A percentile compares a stretch with the other conserved stretches of the same genome.
These are phyloP conservation scores for Claviceps quebecensis DNA, from an alignment of 2,329 filamentous ascomycete species.

Conservation along the genomic window DNA sequence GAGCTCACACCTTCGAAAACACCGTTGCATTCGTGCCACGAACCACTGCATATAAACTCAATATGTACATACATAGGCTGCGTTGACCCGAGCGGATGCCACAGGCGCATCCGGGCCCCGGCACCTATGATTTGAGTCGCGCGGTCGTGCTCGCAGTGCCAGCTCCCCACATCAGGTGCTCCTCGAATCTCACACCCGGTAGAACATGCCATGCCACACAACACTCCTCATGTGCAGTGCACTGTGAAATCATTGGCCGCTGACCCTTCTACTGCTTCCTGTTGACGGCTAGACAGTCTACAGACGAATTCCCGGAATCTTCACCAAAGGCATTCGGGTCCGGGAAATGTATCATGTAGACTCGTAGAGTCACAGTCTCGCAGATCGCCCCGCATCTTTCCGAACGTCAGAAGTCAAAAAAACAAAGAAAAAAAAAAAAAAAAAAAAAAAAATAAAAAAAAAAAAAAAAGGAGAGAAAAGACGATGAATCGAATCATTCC, in stretches of 20 bases:
- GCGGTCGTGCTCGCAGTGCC: not conserved
- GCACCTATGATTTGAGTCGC: not conserved
- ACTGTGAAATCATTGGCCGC: too few relatives aligned
- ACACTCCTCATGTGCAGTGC: not conserved
- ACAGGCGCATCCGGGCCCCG: not conserved
- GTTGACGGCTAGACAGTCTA: not conserved
- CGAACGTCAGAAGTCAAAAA: not conserved
- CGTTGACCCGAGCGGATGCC: not conserved
- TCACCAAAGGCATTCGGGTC: too few relatives aligned
- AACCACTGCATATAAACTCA: not conserved
- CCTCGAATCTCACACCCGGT: too few relatives aligned
- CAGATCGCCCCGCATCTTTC: not conserved
- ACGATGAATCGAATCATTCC: not conserved
- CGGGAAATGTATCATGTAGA: too few relatives aligned
- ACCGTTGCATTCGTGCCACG: conserved; percentile 1
- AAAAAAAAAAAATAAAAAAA: not conserved
- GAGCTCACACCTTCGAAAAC: not conserved
- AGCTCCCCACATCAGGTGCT: not conserved
- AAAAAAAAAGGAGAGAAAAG: not conserved
- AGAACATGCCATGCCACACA: not conserved
- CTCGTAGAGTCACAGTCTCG: too few relatives aligned
- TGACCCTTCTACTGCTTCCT: too few relatives aligned
- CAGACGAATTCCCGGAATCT: too few relatives aligned
- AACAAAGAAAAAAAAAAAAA: not conserved
- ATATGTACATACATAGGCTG: not conserved